Percentiles rank a stretch among this genome's conserved stretches.
Conservation (phyloP, 805 yeast species). For the Tetrapisispora nanseiensis region DNA sequence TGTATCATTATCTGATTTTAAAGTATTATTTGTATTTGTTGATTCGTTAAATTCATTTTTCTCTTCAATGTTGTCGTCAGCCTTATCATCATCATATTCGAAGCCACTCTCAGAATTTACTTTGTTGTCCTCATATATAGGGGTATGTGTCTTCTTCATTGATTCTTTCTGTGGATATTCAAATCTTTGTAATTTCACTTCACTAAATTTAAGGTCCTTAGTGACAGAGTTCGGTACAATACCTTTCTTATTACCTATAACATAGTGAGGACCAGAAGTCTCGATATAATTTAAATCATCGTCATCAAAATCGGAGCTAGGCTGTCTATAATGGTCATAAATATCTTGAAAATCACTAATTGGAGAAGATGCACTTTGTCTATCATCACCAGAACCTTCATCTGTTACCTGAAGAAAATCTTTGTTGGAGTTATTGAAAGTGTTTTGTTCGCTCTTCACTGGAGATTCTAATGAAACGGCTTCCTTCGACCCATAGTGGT, state of each 20-base stretch:
- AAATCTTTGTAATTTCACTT: neutral
- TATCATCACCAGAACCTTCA: neutral
- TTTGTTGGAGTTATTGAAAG: neutral
- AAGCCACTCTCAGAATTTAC: too few relatives aligned
- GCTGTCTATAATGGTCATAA: slow-evolving; percentile 23
- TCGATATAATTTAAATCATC: slow-evolving; percentile 2
- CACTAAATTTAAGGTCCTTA: neutral
- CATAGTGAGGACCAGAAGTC: neutral
- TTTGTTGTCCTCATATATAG: too few relatives aligned
- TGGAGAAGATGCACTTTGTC: neutral
- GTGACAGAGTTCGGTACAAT: neutral
- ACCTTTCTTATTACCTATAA: neutral
- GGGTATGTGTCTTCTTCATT: too few relatives aligned
- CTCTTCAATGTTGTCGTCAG: neutral
- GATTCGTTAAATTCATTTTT: neutral
- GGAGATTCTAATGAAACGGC: slow-evolving; percentile 4
- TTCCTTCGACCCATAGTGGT: too few relatives aligned
- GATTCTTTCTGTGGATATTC: neutral
- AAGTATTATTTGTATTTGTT: neutral
- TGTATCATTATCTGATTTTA: too few relatives aligned
- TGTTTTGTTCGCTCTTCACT: neutral
- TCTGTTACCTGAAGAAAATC: neutral
- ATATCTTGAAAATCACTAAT: slow-evolving; percentile 19
- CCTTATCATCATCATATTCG: neutral
- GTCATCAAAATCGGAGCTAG: slow-evolving; percentile 17